These are phyloP conservation scores for Diaporthe ilicicola DNA, from an alignment of 2,329 filamentous ascomycete genomes.

Conservation along the genomic window DNA sequence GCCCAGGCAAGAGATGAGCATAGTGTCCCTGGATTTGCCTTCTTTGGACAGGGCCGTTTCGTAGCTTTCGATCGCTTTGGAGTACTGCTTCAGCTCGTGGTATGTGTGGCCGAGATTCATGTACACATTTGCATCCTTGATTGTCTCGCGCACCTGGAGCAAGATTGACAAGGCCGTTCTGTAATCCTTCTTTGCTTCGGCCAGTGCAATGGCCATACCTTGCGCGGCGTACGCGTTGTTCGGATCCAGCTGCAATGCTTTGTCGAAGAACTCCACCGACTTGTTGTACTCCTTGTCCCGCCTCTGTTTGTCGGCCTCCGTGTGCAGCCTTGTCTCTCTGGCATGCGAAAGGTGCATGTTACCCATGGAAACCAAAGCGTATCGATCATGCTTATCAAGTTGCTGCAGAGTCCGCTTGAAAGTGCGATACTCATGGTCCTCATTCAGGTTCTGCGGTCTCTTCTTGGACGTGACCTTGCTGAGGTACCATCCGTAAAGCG, in stretches of 20 bases:
- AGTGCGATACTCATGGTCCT: conserved; percentile 91
- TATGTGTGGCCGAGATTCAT: conserved; percentile 95
- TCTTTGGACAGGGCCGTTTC: conserved; percentile 85
- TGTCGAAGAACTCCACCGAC: conserved; percentile 98
- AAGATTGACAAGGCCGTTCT: conserved; percentile 86
- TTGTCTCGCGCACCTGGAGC: conserved; percentile 86
- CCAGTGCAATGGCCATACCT: conserved; percentile 90
- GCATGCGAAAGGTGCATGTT: conserved; percentile 89
- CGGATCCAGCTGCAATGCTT: conserved; percentile 92
- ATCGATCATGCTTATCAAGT: conserved; percentile 97
- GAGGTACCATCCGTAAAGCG: conserved; percentile 94
- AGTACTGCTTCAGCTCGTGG: conserved; percentile 87
- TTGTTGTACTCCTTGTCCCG: conserved; percentile 86
- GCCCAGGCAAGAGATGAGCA: conserved; percentile 85
- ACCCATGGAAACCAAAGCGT: conserved; percentile 95
- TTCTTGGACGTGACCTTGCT: conserved; percentile 84
- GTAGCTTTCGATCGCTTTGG: conserved; percentile 93
- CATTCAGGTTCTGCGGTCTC: conserved; percentile 78
- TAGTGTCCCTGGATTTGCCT: conserved; percentile 75
- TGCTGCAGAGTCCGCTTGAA: conserved; percentile 96
- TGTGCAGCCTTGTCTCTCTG: conserved; percentile 92
- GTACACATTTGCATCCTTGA: conserved; percentile 88
- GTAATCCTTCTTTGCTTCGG: conserved; percentile 93
- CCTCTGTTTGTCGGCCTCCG: conserved; percentile 90
- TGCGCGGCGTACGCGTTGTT: conserved; percentile 97